Evolutionary conservation across 192 early-diverging fungal species (phyloP), one percentile per base, ranked within the genome.

Genomic region (Chytriomyces sp.): DNA sequence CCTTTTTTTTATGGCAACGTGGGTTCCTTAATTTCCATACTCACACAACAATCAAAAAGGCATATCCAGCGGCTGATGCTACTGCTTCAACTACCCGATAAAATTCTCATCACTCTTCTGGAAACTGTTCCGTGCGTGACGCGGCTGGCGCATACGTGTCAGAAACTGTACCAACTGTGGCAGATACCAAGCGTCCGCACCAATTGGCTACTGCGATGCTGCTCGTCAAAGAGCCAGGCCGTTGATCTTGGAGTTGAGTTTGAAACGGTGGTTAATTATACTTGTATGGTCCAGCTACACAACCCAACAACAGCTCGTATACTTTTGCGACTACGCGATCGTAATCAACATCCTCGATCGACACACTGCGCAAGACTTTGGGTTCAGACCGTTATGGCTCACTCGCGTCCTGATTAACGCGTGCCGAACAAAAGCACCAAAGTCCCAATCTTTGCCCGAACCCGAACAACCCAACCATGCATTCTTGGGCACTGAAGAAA

Each of bases 171-270:
- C 18, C n/a, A 26, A n/a, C 68, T 69, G n/a, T 69, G 68, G 68
- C 10, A 16, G 13, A 45, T 69, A 11, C 68, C 68, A 26, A 53
- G 49, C n/a, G 47, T 50, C 11, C 46, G 68, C 23, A 53, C 68
- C 35, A 69, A 69, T 43, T 69, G 68, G 68, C 26, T 69, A 7
- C 68, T 69, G 20, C 48, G 68, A 49, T 69, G 68, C 46, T 69
- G 68, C 35, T 9, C 10, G 7, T 23, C 35, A 20, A 69, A 53
- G 53, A 69, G 11, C 11, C 68, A 69, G 53, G 68, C 68, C 10
- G 5, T 69, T 7, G 68, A 69, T 35, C 11, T 69, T 9, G 9
- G 20, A 47, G 68, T 69, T 57, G 53, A 57, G 53, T 57, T 53
- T 53, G 50, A 10, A 53, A 18, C 9, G 50, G 50, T 53, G 18